These are phyloP conservation scores for Oenanthe sinensis DNA, from an alignment of 129 eudicot genomes.

Conservation along the genomic window DNA sequence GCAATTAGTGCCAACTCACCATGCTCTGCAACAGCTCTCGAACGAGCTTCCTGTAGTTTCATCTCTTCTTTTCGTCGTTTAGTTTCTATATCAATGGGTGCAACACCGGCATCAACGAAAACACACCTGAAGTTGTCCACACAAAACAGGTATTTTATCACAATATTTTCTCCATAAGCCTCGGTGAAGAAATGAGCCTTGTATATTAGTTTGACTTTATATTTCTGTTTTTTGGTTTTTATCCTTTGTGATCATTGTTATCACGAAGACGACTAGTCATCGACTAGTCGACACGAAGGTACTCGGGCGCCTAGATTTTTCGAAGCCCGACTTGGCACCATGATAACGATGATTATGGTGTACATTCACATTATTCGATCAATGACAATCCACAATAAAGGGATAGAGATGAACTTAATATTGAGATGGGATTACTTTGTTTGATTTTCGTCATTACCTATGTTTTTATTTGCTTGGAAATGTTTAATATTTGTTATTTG, in stretches of 20 bases:
- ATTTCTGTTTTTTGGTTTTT: background rate
- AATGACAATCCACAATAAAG: no score
- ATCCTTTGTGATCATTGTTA: background rate
- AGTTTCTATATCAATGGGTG: conserved; percentile 83
- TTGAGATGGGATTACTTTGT: no score
- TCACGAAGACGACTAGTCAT: no score
- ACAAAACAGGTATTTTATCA: background rate
- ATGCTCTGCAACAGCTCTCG: conserved; percentile 82
- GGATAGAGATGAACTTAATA: no score
- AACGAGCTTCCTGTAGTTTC: conserved; percentile 68
- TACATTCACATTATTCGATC: no score
- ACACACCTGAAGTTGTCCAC: conserved; percentile 51
- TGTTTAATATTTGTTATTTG: no score
- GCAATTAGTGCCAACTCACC: conserved; percentile 91
- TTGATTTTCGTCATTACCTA: no score
- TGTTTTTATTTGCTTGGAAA: no score
- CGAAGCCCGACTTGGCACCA: no score
- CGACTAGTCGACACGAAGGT: no score
- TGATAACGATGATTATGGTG: no score
- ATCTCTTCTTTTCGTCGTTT: conserved; percentile 80
- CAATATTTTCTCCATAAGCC: background rate
- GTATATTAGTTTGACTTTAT: background rate
- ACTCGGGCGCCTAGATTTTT: no score
- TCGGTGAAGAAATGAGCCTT: background rate
- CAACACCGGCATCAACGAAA: conserved; percentile 97